Conservation (phyloP, 1,284 basidiomycete genomes). For the Moesziomyces antarcticus region DNA sequence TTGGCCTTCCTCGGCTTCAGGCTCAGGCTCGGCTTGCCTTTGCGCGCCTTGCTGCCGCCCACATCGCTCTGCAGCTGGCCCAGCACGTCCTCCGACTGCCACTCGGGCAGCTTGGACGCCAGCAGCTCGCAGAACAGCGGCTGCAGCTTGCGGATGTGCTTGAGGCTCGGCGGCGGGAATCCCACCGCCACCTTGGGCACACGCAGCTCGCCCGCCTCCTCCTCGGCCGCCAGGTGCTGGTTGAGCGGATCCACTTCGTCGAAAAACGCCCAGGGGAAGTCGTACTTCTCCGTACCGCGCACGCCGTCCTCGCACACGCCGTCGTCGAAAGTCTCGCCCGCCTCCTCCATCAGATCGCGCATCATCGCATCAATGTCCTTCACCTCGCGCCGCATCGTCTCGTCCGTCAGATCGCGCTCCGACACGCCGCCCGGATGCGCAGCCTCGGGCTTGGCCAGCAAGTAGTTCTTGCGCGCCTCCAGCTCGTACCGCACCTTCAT, state of each 20-base stretch:
- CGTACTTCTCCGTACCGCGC: slow-evolving; percentile 58
- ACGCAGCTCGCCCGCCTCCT: slow-evolving; percentile 27
- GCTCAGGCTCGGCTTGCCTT: slow-evolving; percentile 12
- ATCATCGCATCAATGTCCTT: slow-evolving; percentile 57
- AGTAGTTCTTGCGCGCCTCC: slow-evolving; percentile 59
- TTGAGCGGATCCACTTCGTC: slow-evolving; percentile 59
- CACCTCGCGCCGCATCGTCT: slow-evolving; percentile 47
- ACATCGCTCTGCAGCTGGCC: slow-evolving; percentile 23
- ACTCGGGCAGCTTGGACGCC: slow-evolving; percentile 55
- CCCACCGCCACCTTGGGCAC: slow-evolving; percentile 15
- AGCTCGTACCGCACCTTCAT: slow-evolving; percentile 66
- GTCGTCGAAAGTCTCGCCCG: slow-evolving; percentile 53
- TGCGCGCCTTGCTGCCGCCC: slow-evolving; percentile 1
- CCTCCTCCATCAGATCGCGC: slow-evolving; percentile 51
- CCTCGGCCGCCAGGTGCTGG: slow-evolving; percentile 36
- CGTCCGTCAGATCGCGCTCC: slow-evolving; percentile 38
- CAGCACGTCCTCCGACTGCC: slow-evolving; percentile 53
- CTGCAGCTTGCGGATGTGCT: slow-evolving; percentile 52
- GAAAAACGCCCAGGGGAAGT: slow-evolving; percentile 62
- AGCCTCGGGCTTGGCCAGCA: slow-evolving; percentile 54
- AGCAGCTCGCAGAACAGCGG: slow-evolving; percentile 60
- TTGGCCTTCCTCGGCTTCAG: slow-evolving; percentile 21
- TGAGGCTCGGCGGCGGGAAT: slow-evolving; percentile 41
- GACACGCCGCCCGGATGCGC: slow-evolving; percentile 46
- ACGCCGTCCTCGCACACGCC: slow-evolving; percentile 54